These are phyloP conservation scores for Fraxinus platypoda DNA, from an alignment of 305 asterid genomes.

Conservation along the genomic window DNA sequence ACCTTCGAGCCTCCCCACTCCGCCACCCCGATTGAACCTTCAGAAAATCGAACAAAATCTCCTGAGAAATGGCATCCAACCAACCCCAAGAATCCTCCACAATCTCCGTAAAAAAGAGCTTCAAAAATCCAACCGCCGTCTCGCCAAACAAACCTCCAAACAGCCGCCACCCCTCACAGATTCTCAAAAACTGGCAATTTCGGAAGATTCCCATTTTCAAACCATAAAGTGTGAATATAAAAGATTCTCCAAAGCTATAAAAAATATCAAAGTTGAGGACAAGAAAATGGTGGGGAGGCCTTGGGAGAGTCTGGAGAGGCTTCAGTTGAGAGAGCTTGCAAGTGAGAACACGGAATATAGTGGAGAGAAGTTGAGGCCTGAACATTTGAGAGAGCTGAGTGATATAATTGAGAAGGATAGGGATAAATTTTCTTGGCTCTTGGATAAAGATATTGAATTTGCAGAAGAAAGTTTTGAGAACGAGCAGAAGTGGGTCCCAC, in stretches of 20 bases:
- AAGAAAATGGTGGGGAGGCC: conserved; percentile 71
- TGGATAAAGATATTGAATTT: conserved; percentile 70
- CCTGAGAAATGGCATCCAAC: conserved; percentile 49
- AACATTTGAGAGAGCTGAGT: conserved; percentile 68
- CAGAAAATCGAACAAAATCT: conserved; percentile 58
- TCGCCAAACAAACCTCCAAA: conserved; percentile 57
- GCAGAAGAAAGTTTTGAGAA: conserved; percentile 48
- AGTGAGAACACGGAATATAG: conserved; percentile 42
- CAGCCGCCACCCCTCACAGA: conserved; percentile 48
- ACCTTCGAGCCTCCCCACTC: conserved; percentile 49
- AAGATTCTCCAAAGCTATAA: conserved; percentile 41
- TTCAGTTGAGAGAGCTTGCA: conserved; percentile 57
- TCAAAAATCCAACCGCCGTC: conserved; percentile 76
- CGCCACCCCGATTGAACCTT: conserved; percentile 42
- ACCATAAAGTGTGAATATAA: conserved; percentile 66
- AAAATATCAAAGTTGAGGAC: conserved; percentile 16
- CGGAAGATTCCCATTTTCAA: conserved; percentile 64
- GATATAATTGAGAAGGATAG: conserved; percentile 74
- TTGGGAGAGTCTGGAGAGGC: conserved; percentile 78
- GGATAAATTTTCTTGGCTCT: conserved; percentile 73
- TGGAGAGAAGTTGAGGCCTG: conserved; percentile 53
- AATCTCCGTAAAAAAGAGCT: conserved; percentile 75
- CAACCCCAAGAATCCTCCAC: conserved; percentile 86
- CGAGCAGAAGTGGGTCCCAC: conserved; percentile 50
- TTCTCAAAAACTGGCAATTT: conserved; percentile 40